Percentiles rank a stretch among this genome's conserved stretches.
These are phyloP conservation scores for Aspergillus glaucus DNA, from an alignment of 2,329 filamentous ascomycete species.

Conservation along the genomic window DNA sequence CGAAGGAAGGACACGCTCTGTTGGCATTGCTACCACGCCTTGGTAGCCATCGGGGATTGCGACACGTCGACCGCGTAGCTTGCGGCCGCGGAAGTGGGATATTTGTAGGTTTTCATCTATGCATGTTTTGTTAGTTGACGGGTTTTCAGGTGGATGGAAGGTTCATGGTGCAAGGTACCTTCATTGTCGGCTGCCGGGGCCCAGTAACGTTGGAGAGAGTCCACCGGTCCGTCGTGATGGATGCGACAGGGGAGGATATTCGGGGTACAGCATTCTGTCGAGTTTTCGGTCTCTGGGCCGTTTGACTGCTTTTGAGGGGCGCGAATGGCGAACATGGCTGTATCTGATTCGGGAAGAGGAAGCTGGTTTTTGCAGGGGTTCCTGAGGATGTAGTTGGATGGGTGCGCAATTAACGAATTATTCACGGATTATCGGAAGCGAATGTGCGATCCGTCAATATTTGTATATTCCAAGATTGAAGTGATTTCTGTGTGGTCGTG, in stretches of 20 bases:
- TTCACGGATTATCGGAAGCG: no score
- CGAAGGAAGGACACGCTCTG: conserved; percentile 28
- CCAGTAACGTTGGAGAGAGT: conserved; percentile 64
- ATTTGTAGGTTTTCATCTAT: conserved; percentile 36
- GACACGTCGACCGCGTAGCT: conserved; percentile 62
- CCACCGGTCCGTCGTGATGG: conserved; percentile 68
- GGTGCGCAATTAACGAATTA: background rate
- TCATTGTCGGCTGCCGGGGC: conserved; percentile 47
- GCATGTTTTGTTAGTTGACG: conserved; percentile 3
- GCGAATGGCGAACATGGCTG: conserved; percentile 32
- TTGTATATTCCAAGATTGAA: background rate
- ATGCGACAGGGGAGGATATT: conserved; percentile 77
- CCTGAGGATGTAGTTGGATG: background rate
- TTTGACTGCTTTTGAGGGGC: conserved; percentile 17
- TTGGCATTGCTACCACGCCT: conserved; percentile 54
- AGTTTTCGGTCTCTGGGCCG: conserved; percentile 12
- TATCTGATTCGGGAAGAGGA: background rate
- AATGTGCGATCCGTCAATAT: background rate
- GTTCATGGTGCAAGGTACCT: conserved; percentile 21
- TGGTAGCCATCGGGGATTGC: conserved; percentile 65
- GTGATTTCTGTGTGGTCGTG: background rate
- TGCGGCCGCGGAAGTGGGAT: conserved; percentile 73
- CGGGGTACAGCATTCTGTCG: conserved; percentile 44
- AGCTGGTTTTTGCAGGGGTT: background rate
- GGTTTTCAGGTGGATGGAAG: background rate